phyloP scores from a whole-genome alignment of 306 rosid species.

The Styphnolobium japonicum region DNA sequence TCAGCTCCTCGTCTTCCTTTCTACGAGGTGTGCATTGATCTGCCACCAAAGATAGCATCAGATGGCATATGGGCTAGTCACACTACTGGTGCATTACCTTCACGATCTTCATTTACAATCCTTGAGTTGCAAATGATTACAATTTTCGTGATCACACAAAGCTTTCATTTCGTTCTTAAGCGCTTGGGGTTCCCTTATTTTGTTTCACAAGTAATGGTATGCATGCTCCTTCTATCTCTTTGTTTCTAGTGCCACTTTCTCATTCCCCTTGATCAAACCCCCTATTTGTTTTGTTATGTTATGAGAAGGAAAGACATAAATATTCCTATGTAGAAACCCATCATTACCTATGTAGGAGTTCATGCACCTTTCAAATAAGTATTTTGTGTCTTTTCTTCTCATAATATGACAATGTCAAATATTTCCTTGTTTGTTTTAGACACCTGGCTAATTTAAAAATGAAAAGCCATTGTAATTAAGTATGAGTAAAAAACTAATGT shows the following conservation, averaged over 20 bases:
- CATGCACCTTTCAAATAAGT: background rate
- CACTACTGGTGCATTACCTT: background rate
- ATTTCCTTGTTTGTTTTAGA: no score
- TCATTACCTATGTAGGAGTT: background rate
- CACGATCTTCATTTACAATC: slow-evolving; percentile 22
- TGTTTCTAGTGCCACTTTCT: background rate
- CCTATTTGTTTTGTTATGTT: background rate
- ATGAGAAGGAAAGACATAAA: background rate
- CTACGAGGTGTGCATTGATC: slow-evolving; percentile 6
- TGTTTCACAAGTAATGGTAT: slow-evolving; percentile 48
- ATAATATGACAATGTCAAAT: background rate
- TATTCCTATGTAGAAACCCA: background rate
- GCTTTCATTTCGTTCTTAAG: slow-evolving; percentile 40
- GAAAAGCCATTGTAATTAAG: no score
- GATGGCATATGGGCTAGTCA: slow-evolving; percentile 12
- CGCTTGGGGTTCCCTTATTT: slow-evolving; percentile 41
- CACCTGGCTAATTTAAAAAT: no score
- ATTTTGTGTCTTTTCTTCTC: background rate
- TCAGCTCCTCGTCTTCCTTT: accelerated
- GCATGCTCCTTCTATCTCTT: background rate
- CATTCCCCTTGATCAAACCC: background rate
- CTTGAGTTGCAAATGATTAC: slow-evolving; percentile 40
- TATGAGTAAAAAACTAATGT: no score
- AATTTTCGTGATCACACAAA: slow-evolving; percentile 27
- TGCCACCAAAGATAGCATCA: background rate